phyloP scores from a whole-genome alignment of 306 rosid genomes.

The Quercus suber region DNA sequence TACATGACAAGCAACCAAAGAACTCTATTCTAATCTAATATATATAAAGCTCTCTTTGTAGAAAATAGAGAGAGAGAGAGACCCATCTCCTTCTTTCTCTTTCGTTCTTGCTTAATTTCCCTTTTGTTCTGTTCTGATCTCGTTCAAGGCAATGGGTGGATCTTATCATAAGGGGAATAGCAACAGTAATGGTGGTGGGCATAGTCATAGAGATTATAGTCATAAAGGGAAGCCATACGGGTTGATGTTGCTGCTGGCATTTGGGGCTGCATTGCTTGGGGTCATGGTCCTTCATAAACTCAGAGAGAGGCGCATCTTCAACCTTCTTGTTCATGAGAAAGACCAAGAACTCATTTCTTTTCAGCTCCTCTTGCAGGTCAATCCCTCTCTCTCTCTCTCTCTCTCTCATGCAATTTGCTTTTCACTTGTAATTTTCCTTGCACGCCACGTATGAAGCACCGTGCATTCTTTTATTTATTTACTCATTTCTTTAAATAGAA shows the following conservation, averaged over 20 bases:
- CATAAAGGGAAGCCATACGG: constrained; percentile 46
- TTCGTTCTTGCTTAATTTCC: too few relatives aligned
- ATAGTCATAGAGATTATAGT: constrained; percentile 14
- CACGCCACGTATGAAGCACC: constrained; percentile 22
- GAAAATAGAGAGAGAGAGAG: background rate
- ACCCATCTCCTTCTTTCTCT: background rate
- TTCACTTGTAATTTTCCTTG: constrained; percentile 19
- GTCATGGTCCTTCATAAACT: constrained; percentile 78
- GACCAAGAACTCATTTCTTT: constrained; percentile 55
- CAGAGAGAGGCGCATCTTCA: constrained; percentile 75
- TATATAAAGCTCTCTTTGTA: background rate
- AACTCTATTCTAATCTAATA: background rate
- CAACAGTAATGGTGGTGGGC: too few relatives aligned
- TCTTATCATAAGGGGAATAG: too few relatives aligned
- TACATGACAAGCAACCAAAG: constrained; percentile 72
- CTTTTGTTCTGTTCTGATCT: background rate
- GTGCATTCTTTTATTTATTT: constrained; percentile 15
- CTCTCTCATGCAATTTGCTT: constrained; percentile 16
- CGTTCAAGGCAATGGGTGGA: too few relatives aligned
- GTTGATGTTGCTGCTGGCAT: constrained; percentile 55
- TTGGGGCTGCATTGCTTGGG: constrained; percentile 81
- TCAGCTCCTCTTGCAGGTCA: constrained; percentile 66
- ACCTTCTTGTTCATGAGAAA: constrained; percentile 61
- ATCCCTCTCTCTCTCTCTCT: constrained; percentile 12
- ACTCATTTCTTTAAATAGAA: background rate